Evolutionary conservation across 306 rosid genomes (phyloP).

Genomic region (Rosa multiflora): DNA sequence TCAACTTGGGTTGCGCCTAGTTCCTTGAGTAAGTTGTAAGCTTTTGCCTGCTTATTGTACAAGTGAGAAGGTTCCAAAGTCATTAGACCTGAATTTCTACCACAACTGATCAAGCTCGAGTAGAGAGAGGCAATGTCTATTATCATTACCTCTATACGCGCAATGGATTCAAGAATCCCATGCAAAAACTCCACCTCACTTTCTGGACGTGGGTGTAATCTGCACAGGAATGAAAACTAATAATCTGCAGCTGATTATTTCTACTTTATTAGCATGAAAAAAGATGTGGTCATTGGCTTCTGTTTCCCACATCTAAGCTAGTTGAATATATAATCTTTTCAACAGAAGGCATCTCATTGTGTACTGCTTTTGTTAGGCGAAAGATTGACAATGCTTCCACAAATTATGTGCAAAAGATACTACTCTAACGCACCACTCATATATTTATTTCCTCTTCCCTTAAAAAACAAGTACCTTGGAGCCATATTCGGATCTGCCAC

Average conservation of each 20-base stretch:
- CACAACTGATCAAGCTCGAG: neutral
- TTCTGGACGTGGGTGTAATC: slow-evolving; percentile 84
- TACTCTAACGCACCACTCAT: neutral
- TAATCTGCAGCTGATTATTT: neutral
- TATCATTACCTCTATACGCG: slow-evolving; percentile 75
- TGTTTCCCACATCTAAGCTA: neutral
- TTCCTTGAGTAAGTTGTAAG: slow-evolving; percentile 62
- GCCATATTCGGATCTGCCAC: slow-evolving; percentile 70
- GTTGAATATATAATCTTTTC: neutral
- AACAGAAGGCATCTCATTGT: neutral
- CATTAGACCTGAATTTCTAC: slow-evolving; percentile 16
- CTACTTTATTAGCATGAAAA: neutral
- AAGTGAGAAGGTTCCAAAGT: slow-evolving; percentile 9
- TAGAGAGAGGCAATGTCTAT: slow-evolving; percentile 1
- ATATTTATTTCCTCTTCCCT: neutral
- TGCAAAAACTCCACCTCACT: slow-evolving; percentile 72
- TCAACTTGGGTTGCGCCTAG: slow-evolving; percentile 76
- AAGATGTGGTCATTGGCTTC: neutral
- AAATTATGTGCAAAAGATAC: neutral
- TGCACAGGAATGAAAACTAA: slow-evolving; percentile 31
- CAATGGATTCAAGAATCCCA: slow-evolving; percentile 90
- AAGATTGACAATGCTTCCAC: neutral
- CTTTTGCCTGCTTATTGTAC: slow-evolving; percentile 55
- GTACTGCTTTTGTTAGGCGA: neutral
- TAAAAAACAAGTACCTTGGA: slow-evolving; percentile 58